phyloP scores from a whole-genome alignment of 352 stramenopile genomes.

The Pseudoperonospora humuli region DNA sequence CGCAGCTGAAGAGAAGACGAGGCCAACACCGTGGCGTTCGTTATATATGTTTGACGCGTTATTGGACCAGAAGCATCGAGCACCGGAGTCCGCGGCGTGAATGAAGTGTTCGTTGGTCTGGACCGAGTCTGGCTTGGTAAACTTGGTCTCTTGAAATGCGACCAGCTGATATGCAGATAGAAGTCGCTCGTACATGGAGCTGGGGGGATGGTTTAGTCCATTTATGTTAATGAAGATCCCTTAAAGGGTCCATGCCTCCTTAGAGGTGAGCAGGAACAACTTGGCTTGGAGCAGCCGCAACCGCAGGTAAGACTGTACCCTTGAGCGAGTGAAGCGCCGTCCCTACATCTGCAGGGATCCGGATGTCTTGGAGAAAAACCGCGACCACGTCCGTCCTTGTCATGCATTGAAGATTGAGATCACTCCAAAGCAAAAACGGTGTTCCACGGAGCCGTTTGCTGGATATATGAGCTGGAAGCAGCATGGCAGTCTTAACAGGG shows the following conservation, averaged over 20 bases:
- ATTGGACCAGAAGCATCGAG: too few species aligned
- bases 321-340: neutral
- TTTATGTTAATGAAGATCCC: conserved; percentile 6
- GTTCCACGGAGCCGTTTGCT: neutral
- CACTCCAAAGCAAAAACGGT: neutral
- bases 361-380: neutral
- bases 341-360: neutral
- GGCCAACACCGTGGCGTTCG: too few species aligned
- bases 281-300: neutral
- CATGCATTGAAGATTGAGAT: neutral
- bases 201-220: neutral
- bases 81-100: neutral
- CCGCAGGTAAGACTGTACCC: neutral
- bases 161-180: conserved; percentile 8
- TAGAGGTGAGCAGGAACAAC: conserved; percentile 9
- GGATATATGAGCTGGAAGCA: neutral
- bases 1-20: too few species aligned
- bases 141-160: conserved; percentile 14
- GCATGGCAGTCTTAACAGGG: neutral
- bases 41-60: too few species aligned
- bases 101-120: conserved; percentile 5
- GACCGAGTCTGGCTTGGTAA: conserved; percentile 4
- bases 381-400: neutral
- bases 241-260: neutral
- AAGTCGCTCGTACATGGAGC: conserved; percentile 3